A percentile compares a stretch with the other conserved stretches of the same genome.
phyloP scores from a whole-genome alignment of 2,329 filamentous ascomycete genomes.

The Talaromyces verruculosus region DNA sequence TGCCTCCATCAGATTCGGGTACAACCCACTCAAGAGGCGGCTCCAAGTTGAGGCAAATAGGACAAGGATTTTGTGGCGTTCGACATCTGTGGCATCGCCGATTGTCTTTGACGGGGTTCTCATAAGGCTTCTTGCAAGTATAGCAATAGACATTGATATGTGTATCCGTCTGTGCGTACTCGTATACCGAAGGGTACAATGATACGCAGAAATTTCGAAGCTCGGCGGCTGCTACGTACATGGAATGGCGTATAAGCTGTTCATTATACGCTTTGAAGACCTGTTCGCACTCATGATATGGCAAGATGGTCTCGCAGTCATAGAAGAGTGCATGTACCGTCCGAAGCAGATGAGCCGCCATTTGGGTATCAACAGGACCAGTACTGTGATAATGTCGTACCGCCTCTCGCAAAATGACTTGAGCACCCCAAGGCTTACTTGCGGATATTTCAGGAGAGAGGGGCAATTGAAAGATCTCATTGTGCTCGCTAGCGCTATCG shows the following conservation, averaged over 20 bases:
- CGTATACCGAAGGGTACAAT: slow-evolving; percentile 57
- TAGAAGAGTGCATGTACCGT: slow-evolving; percentile 42
- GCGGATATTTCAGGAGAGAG: slow-evolving; percentile 32
- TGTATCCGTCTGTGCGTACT: slow-evolving; percentile 56
- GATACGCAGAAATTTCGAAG: slow-evolving; percentile 58
- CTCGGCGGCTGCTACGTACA: slow-evolving; percentile 52
- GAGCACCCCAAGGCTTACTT: slow-evolving; percentile 42
- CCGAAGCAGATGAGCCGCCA: slow-evolving; percentile 44
- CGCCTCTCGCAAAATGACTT: slow-evolving; percentile 41
- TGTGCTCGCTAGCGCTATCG: not conserved
- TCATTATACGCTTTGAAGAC: slow-evolving; percentile 60
- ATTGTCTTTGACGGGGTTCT: slow-evolving; percentile 51
- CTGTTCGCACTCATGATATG: slow-evolving; percentile 52
- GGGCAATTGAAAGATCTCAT: slow-evolving; percentile 33
- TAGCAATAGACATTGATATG: slow-evolving; percentile 57
- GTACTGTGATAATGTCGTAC: slow-evolving; percentile 43
- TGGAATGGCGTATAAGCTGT: slow-evolving; percentile 50
- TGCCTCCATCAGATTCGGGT: slow-evolving; percentile 25
- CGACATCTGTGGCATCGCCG: slow-evolving; percentile 54
- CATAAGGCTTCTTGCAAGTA: slow-evolving; percentile 57
- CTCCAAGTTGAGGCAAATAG: slow-evolving; percentile 44
- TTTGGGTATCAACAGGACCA: slow-evolving; percentile 41
- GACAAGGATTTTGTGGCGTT: slow-evolving; percentile 41
- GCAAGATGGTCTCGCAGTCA: slow-evolving; percentile 40
- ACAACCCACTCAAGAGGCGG: slow-evolving; percentile 43